Evolutionary conservation across 139 green algal species (phyloP).

Genomic region (Micromonas pusilla): DNA sequence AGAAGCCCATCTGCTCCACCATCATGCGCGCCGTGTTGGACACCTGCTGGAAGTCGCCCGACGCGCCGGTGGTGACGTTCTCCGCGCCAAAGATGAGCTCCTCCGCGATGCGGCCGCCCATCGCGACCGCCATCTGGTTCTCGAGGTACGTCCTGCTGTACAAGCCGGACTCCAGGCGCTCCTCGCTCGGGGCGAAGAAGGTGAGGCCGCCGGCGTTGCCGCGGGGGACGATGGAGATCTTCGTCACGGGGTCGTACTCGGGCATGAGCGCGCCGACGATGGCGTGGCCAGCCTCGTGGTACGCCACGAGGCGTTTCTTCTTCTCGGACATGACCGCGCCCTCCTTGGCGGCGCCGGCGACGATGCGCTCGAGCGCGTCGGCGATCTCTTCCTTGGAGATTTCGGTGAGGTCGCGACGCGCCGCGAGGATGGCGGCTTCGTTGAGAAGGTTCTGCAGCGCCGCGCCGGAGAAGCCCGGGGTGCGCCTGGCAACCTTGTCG

Average conservation of each 20-base stretch:
- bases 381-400: slow-evolving; percentile 99
- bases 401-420: slow-evolving; percentile 88
- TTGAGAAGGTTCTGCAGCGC: slow-evolving; percentile 99
- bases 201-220: slow-evolving; percentile 87
- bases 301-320: slow-evolving; percentile 94
- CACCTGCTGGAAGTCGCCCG: slow-evolving; percentile 87
- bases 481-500: slow-evolving; percentile 51
- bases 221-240: slow-evolving; percentile 97
- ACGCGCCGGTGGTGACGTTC: slow-evolving; percentile 92
- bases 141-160: slow-evolving; percentile 43
- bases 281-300: slow-evolving; percentile 90
- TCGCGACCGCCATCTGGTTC: slow-evolving; percentile 55
- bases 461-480: slow-evolving; percentile 71
- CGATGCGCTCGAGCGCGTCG: slow-evolving; percentile 96
- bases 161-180: slow-evolving; percentile 63
- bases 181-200: slow-evolving; percentile 78
- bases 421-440: slow-evolving; percentile 96
- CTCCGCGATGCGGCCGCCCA: slow-evolving; percentile 87
- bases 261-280: slow-evolving; percentile 95
- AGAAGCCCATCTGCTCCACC: slow-evolving; percentile 90
- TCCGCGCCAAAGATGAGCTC: slow-evolving; percentile 97
- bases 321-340: slow-evolving; percentile 86
- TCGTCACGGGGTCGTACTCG: slow-evolving; percentile 97
- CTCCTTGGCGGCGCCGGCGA: slow-evolving; percentile 98
- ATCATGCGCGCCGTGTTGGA: slow-evolving; percentile 79